Evolutionary conservation across 179 eudicot species (phyloP).

Genomic region (Drosera spatulata): DNA sequence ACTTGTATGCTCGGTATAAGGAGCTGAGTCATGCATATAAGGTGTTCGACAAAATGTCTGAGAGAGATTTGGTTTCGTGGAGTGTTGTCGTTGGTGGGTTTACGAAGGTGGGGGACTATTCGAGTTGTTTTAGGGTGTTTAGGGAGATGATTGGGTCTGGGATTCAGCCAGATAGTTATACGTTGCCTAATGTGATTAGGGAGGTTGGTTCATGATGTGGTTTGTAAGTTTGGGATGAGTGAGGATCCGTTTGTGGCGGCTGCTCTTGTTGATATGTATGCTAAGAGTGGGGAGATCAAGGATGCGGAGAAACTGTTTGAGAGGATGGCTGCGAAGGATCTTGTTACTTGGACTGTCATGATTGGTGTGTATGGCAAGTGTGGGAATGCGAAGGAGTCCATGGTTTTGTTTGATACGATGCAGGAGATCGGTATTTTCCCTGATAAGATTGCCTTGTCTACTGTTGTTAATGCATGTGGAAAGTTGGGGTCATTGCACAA

Average conservation of each 20-base stretch:
- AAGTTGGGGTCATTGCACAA: constrained; percentile 19
- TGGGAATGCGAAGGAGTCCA: constrained; percentile 24
- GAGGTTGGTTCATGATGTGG: constrained; percentile 28
- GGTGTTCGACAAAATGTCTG: constrained; percentile 24
- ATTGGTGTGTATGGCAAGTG: constrained; percentile 33
- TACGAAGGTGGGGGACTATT: constrained; percentile 25
- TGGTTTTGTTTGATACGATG: constrained; percentile 10
- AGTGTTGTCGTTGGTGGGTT: constrained; percentile 46
- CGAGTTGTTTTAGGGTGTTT: constrained; percentile 24
- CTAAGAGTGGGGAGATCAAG: constrained; percentile 24
- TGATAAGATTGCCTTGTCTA: constrained; percentile 9
- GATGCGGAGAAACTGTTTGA: constrained; percentile 36
- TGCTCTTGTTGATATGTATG: constrained; percentile 42
- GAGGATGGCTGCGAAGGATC: constrained; percentile 32
- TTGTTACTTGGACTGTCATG: constrained; percentile 51
- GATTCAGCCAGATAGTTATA: constrained; percentile 26
- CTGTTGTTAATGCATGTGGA: constrained; percentile 11
- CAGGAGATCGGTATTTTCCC: constrained; percentile 2
- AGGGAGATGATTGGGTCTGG: constrained; percentile 32
- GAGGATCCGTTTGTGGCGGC: constrained; percentile 24
- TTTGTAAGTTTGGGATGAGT: constrained; percentile 21
- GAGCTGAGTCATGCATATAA: constrained; percentile 17
- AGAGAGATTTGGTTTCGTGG: constrained; percentile 29
- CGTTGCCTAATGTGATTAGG: constrained; percentile 38
- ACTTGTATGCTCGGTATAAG: constrained; percentile 19